These are phyloP conservation scores for Fusarium solani-melongenae DNA, from an alignment of 2,329 filamentous ascomycete genomes.

Conservation along the genomic window DNA sequence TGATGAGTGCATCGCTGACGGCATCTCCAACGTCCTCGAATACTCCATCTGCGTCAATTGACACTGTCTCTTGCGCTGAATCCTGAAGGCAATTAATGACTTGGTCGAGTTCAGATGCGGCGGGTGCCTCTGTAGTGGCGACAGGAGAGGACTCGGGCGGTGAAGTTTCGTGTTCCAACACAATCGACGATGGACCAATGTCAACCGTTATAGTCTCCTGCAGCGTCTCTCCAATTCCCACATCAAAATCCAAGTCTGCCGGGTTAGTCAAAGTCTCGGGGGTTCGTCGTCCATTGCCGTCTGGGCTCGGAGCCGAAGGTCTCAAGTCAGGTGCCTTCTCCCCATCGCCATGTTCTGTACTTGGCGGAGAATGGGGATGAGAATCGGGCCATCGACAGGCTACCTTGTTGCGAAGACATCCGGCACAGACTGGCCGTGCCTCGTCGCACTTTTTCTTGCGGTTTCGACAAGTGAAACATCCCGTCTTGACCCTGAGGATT, in stretches of 20 bases:
- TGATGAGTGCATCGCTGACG: background rate
- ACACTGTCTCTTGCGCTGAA: background rate
- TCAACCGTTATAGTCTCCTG: background rate
- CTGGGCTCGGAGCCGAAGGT: background rate
- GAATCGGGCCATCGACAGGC: background rate
- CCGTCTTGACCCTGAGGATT: constrained; percentile 30
- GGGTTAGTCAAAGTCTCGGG: background rate
- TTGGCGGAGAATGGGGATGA: background rate
- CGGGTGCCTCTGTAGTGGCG: background rate
- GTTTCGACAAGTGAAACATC: constrained; percentile 53
- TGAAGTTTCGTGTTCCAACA: background rate
- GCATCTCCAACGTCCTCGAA: background rate
- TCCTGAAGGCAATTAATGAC: background rate
- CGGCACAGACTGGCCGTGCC: background rate
- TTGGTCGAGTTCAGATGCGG: background rate
- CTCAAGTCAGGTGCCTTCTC: background rate
- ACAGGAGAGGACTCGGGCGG: background rate
- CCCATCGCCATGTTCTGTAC: background rate
- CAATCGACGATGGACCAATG: background rate
- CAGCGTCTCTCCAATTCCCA: background rate
- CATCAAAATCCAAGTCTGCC: background rate
- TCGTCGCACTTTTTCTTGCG: constrained; percentile 54
- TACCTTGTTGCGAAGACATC: background rate
- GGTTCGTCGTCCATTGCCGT: background rate
- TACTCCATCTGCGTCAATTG: background rate